phyloP scores from a whole-genome alignment of 441 rosid genomes.

The Breynia disticha region DNA sequence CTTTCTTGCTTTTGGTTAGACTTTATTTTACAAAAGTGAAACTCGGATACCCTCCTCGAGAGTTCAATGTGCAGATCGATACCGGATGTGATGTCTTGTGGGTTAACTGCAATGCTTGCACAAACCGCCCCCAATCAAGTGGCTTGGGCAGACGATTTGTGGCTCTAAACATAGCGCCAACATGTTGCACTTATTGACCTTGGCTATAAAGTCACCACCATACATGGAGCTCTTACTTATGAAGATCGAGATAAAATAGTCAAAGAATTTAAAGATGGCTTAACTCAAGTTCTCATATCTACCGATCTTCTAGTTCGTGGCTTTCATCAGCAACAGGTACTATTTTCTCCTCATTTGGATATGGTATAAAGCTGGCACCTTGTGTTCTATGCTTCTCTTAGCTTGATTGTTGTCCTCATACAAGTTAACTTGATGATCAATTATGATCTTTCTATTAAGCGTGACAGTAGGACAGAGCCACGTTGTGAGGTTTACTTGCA shows the following conservation, averaged over 20 bases:
- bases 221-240: slow-evolving; percentile 58
- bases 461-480: slow-evolving; percentile 47
- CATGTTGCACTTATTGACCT: slow-evolving; percentile 49
- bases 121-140: slow-evolving; percentile 74
- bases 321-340: slow-evolving; percentile 84
- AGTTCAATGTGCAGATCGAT: slow-evolving; percentile 85
- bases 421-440: slow-evolving; percentile 90
- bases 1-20: slow-evolving; percentile 30
- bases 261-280: slow-evolving; percentile 80
- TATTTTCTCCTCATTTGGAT: background rate
- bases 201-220: slow-evolving; percentile 79
- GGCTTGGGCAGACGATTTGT: slow-evolving; percentile 88
- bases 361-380: background rate
- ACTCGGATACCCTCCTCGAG: slow-evolving; percentile 84
- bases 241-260: slow-evolving; percentile 77
- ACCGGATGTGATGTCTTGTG: slow-evolving; percentile 96
- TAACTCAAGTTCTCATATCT: slow-evolving; percentile 83
- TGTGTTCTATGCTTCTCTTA: background rate
- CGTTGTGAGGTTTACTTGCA: slow-evolving; percentile 88
- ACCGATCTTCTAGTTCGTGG: slow-evolving; percentile 93
- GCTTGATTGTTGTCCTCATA: slow-evolving; percentile 10
- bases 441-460: slow-evolving; percentile 69
- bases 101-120: slow-evolving; percentile 79
- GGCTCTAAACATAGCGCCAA: slow-evolving; percentile 50
- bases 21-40: slow-evolving; percentile 77